Evolutionary conservation across 2,329 filamentous ascomycete genomes (phyloP), one percentile per base, ranked within the genome.

Genomic region (Exophiala sideris): DNA sequence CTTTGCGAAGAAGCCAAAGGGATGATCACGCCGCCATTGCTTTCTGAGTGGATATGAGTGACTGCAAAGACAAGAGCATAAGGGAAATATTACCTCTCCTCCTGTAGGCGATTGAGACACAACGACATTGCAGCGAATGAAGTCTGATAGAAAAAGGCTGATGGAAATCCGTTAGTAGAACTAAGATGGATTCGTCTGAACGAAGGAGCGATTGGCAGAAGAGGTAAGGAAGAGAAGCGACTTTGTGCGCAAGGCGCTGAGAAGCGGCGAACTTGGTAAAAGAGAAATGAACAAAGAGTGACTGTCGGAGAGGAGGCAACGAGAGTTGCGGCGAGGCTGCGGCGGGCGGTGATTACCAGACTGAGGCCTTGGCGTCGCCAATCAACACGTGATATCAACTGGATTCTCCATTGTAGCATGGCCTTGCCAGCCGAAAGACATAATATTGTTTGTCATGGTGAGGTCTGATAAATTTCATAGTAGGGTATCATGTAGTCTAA

Each of bases 21-120:
- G 95, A 68, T 99, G 94, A 65, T 99, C 92, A 69, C 86, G 86
- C 62, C 94, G 86, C 94, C 94, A 99, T 76, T 96, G 90, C 76
- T 96, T 97, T 60, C 91, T 96, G 65, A 41, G 51, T 44, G 51
- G 39, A 45, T 42, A 39, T 38, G 40, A 54, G 56, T 55, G n/a
- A 54, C 60, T 48, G 57, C 61, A 40, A 51, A 20, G 16, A 44
- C 48, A 48, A 40, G 7, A 38, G 32, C n/a, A 21, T 38, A 14
- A 24, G 45, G 41, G 20, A 82, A 62, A 10, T 41, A 48, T 20
- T 79, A 91, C 89, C 90, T 80, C 78, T 96, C 91, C 73, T 95
- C 91, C 62, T 90, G 87, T 36, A 96, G 80, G 57, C 92, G 83
- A 69, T 95, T 95, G 68, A 88, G 84, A 70, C 91, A 96, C 48